Base-by-base conservation (phyloP, 2,329 filamentous ascomycete genomes). In the Cryphonectria radicalis region DNA sequence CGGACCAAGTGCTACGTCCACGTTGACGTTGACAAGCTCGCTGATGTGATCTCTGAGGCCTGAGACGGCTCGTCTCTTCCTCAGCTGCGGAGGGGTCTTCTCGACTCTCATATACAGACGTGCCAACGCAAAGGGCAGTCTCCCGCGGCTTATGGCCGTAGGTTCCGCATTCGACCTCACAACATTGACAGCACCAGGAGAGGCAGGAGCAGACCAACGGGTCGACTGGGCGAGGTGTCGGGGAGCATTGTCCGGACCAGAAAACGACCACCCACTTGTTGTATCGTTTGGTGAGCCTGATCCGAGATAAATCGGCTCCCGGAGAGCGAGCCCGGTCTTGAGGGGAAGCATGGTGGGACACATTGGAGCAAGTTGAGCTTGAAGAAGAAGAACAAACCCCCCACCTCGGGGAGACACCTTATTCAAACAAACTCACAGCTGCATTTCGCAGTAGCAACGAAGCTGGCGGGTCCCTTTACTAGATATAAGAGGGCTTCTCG, bases 71-170 rank as follows among this genome's bases (percentile, higher is more conserved):
- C 28, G 53, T 43, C 66, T 71, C 43, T 53, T 69, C 32, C 25
- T 66, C 42, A 71, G 22, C 37, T 69, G 66, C 4, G 42, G 67
- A 25, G 43, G 67, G 3, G 40, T 59, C 25, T 28, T 50, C 4
- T 42, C 57, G 25, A 46, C 19, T 46, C 43, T 42, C n/a, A 35
- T 46, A 22, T 63, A 66, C 8, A 69, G 32, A 14, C 63, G 67
- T 42, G 63, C 70, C 22, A 69, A 17, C 19, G 64, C 67, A 4
- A 63, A 65, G 7, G 70, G 67, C 13, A 71, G 14, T 40, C 35
- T 69, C 13, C 40, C 68, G 13, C 42, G 40, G 28, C 35, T 62
- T 11, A 57, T 43, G 25, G 63, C 50, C 13, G 50, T 50, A 3
- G 65, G 32, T 11, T 59, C 65, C 8, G n/a, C 65, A 28, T n/a